Conservation (phyloP, 768 basidiomycete genomes). For the Tylopilus felleus region DNA sequence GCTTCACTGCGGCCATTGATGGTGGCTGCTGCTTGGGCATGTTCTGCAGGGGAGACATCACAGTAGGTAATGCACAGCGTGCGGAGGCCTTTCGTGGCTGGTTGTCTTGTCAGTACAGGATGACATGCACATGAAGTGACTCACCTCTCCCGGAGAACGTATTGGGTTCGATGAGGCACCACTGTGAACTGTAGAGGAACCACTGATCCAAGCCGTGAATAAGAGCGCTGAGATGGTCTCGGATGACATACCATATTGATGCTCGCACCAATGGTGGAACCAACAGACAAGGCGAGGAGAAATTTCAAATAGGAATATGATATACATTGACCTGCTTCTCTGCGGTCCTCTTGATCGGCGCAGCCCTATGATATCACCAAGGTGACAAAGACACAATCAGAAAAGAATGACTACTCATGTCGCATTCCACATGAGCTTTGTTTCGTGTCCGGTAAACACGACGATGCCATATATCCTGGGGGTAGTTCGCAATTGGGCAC, state of each 20-base stretch:
- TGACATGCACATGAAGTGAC: too few relatives aligned
- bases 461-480: conserved; percentile 93
- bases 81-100: too few relatives aligned
- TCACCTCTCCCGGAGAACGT: too few relatives aligned
- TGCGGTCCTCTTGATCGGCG: conserved; percentile 94
- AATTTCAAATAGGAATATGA: too few relatives aligned
- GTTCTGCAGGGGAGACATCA: too few relatives aligned
- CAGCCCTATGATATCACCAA: conserved; percentile 51
- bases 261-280: conserved; percentile 88
- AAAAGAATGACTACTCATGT: conserved; percentile 56
- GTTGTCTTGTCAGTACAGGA: too few relatives aligned
- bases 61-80: too few relatives aligned
- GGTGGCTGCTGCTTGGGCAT: too few relatives aligned
- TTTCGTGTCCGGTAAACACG: conserved; percentile 96
- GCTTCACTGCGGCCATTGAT: too few relatives aligned
- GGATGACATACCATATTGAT: conserved; percentile 62
- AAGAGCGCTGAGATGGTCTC: neutral
- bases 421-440: conserved; percentile 98
- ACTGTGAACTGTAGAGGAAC: conserved; percentile 83
- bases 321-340: conserved; percentile 96
- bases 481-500: conserved; percentile 94
- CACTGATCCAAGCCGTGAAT: conserved; percentile 43
- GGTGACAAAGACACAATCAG: neutral
- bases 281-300: conserved; percentile 81
- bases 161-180: conserved; percentile 77